Evolutionary conservation across 495 filamentous ascomycete genomes (phyloP).

Genomic region (Opeltia flavorubescens): DNA sequence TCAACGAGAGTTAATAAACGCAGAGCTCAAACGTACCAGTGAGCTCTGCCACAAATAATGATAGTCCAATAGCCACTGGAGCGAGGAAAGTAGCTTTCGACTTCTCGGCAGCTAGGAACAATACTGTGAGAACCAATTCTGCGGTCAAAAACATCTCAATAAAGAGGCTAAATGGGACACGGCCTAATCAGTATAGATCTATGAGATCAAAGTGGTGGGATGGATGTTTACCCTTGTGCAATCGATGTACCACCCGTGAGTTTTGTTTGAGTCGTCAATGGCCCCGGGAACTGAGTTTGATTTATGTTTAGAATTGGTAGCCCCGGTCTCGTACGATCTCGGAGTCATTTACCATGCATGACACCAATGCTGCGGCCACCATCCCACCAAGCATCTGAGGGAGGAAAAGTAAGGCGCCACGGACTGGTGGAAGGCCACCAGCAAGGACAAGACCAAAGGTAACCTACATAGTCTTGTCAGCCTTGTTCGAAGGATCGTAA

Average conservation of each 20-base stretch:
- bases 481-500: background rate
- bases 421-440: conserved; percentile 38
- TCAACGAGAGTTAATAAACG: background rate
- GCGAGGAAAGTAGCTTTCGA: conserved; percentile 68
- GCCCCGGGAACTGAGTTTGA: conserved; percentile 55
- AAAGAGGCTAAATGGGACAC: too few relatives aligned
- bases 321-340: too few relatives aligned
- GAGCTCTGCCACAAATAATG: conserved; percentile 57
- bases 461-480: conserved; percentile 24
- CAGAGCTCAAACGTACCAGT: conserved; percentile 28
- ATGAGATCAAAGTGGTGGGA: too few relatives aligned
- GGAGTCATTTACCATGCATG: too few relatives aligned
- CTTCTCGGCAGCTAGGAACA: conserved; percentile 76
- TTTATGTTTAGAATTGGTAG: too few relatives aligned
- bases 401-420: conserved; percentile 34
- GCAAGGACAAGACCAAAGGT: conserved; percentile 43
- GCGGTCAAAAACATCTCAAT: conserved; percentile 74
- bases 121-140: conserved; percentile 62
- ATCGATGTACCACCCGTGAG: conserved; percentile 42
- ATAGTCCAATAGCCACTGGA: conserved; percentile 61
- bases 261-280: conserved; percentile 44
- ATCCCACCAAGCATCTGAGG: conserved; percentile 47
- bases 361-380: conserved; percentile 45
- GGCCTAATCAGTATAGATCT: too few relatives aligned
- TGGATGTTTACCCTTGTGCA: conserved; percentile 49